Evolutionary conservation across 148 eudicot genomes (phyloP).

Genomic region (Camellia japonica): DNA sequence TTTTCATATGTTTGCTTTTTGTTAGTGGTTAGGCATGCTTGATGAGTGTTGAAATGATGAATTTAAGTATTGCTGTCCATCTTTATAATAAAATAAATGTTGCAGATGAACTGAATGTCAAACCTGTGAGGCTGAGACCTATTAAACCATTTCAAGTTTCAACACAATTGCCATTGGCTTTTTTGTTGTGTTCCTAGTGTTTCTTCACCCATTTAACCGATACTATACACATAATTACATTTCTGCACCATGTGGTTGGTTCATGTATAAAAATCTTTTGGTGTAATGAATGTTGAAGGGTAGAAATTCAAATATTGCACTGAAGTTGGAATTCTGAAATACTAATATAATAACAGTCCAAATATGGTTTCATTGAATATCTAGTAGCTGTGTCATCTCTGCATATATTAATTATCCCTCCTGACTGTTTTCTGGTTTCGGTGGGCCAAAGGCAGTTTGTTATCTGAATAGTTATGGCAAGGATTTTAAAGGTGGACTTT

Average conservation of each 20-base stretch:
- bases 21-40: neutral
- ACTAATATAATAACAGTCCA: neutral
- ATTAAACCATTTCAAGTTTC: no score
- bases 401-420: neutral
- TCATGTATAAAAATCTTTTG: neutral
- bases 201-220: no score
- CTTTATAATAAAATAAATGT: neutral
- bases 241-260: no score
- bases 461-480: constrained; percentile 67
- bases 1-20: neutral
- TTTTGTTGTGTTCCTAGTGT: no score
- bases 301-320: constrained; percentile 8
- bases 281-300: neutral
- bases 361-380: neutral
- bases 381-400: neutral
- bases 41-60: neutral
- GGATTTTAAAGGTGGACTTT: constrained; percentile 79
- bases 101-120: no score
- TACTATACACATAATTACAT: no score
- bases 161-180: no score
- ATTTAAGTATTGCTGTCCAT: neutral
- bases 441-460: constrained; percentile 74
- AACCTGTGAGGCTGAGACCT: no score
- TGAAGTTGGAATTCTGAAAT: neutral
- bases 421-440: constrained; percentile 14